Base-by-base conservation (phyloP, 2,329 filamentous ascomycete genomes). In the Fusarium foetens region DNA sequence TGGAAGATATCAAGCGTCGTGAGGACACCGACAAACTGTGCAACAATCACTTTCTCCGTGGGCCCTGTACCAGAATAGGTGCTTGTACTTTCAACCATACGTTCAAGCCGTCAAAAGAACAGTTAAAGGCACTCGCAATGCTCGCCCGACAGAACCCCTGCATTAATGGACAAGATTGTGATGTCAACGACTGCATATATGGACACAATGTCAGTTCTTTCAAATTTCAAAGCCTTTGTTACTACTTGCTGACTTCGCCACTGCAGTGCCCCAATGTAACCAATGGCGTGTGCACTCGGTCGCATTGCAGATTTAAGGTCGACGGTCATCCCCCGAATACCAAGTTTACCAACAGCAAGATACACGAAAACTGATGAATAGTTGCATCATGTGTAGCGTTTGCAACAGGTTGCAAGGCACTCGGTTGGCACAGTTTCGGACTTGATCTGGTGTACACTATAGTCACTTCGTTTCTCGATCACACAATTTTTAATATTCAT, bases 11-110 rank as follows among this genome's bases (percentile, higher is more conserved):
- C 73, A 90, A 89, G 81, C 87, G 85, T 75, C 83, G 88, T 64
- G 86, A 85, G 61, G 86, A 86, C 36, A 81, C 80, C 71, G 84
- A 86, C 68, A 90, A 90, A 78, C 80, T 90, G 12, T 91, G 89
- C 82, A 91, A 91, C 77, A 89, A 89, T 53, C 87, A 89, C 74
- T 90, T 88, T 74, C 83, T 91, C 35, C 83, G 87, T 23, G 88
- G 88, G 0, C 86, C 86, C 1, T 91, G 89, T 72, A 77, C 82
- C 52, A 90, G 89, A 72, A 84, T 83, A 14, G 81, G 84, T n/a
- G 80, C 82, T 9, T 91, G 89, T 79, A 82, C 80, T 54, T 91
- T 90, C 73, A 86, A 87, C 64, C 89, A 91, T 77, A 81, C 85
- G 49, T 86, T 89, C 74, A 85, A 82, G 69, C 84, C 86, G 6